Conservation (phyloP, 1,139 yeast species). For the Geotrichum phurueaensis region DNA sequence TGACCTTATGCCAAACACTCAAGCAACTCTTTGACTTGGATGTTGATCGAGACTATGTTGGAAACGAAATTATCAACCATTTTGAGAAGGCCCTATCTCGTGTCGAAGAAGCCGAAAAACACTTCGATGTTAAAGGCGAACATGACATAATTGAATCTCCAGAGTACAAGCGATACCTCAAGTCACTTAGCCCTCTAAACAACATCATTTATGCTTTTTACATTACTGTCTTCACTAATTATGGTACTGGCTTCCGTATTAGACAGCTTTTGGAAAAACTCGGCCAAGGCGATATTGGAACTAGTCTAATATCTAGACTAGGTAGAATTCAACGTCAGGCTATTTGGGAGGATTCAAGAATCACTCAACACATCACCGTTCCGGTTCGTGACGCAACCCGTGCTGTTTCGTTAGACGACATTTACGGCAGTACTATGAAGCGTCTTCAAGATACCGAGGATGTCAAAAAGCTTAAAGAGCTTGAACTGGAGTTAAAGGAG, state of each 20-base stretch:
- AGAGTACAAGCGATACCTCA: conserved; percentile 19
- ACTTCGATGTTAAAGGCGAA: conserved; percentile 11
- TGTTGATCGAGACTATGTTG: conserved; percentile 26
- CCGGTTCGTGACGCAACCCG: conserved; percentile 24
- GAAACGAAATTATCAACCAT: conserved; percentile 18
- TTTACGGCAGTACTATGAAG: conserved; percentile 18
- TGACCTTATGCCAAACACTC: conserved; percentile 26
- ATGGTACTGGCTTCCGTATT: conserved; percentile 32
- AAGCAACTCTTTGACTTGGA: conserved; percentile 31
- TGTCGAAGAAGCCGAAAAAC: conserved; percentile 11
- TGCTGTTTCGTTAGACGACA: conserved; percentile 25
- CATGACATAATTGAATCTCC: conserved; percentile 16
- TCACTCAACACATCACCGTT: conserved; percentile 15
- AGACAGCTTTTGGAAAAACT: conserved; percentile 26
- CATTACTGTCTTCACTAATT: conserved; percentile 29
- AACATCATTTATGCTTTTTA: conserved; percentile 26
- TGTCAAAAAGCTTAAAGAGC: conserved; percentile 27
- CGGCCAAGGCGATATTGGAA: conserved; percentile 13
- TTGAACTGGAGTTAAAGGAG: conserved; percentile 24
- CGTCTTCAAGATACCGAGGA: conserved; percentile 26
- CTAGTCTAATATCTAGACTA: conserved; percentile 21
- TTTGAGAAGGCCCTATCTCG: conserved; percentile 8
- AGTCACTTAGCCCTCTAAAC: conserved; percentile 22
- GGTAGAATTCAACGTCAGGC: conserved; percentile 27
- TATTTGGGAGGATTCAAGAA: conserved; percentile 28